Evolutionary conservation across 192 early-diverging fungal species (phyloP), one percentile per base, ranked within the genome.

Genomic region (Coemansia umbellata): DNA sequence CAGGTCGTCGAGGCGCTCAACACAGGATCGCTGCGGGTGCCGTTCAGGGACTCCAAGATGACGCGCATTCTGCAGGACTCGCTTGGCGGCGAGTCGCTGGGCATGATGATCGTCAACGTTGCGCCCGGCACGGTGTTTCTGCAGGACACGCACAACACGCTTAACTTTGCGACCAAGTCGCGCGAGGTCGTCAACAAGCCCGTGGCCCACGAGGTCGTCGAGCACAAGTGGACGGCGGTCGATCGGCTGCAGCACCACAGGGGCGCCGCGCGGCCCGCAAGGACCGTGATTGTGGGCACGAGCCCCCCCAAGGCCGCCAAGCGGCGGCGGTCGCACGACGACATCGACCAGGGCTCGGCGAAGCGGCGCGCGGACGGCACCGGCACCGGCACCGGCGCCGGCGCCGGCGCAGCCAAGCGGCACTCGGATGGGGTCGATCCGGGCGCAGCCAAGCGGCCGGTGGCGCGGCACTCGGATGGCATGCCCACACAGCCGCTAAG

Each of bases 71-170:
- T 86, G 28, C 84, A 85, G 64, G 80, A 83, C 62, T 78, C 81
- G 5, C 66, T 88, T 8, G 86, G 84, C 32, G 86, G 86, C 13
- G 69, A 62, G 19, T 75, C 79, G 18, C 47, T 77, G 35, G 82
- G 79, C 28, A 75, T 86, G 75, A 85, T 88, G 81, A 81, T 87
- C 51, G 80, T 84, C 32, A 85, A 85, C 39, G 75, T 84, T 10
- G 71, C 86, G 2, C 84, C 82, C 0, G 81, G 74, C 11, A 61
- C 74, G 53, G 54, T 42, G 33, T 74, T 81, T 50, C 39, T 64
- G 53, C 60, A 70, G 32, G 78, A 81, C 22, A 81, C 82, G 19
- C 72, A 81, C 47, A 82, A 79, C 31, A 85, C 85, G 18, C 69
- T 87, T 40, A 82, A 78, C 53, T 85, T 87, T 78, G 85, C 84